These are phyloP conservation scores for Quercus berberidifolia DNA, from an alignment of 306 rosid species.

Conservation along the genomic window DNA sequence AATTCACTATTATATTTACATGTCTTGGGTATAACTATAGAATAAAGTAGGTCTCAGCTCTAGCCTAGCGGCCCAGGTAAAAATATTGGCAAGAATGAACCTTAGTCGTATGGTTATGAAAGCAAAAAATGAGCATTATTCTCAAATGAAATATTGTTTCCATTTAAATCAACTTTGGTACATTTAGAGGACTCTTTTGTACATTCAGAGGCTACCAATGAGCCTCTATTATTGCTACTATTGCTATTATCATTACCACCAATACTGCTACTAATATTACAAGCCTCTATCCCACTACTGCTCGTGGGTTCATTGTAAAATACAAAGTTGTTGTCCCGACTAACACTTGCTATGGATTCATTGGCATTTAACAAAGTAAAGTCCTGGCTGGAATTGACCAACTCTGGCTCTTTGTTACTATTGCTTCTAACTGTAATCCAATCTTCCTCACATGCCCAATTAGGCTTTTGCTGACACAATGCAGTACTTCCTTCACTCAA, in stretches of 20 bases:
- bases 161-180: background rate
- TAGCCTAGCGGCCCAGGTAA: background rate
- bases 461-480: slow-evolving; percentile 9
- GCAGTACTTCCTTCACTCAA: slow-evolving; percentile 24
- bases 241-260: background rate
- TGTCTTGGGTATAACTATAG: no score
- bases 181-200: slow-evolving; percentile 9
- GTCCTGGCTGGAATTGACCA: background rate
- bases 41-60: background rate
- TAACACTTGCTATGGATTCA: background rate
- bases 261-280: slow-evolving; percentile 10
- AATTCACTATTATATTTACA: background rate
- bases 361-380: background rate
- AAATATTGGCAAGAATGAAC: background rate
- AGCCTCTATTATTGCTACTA: background rate
- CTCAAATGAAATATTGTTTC: slow-evolving; percentile 12
- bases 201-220: slow-evolving; percentile 8
- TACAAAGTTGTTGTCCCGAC: background rate
- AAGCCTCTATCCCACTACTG: background rate
- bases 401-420: slow-evolving; percentile 5
- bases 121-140: background rate
- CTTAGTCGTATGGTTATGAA: background rate
- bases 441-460: slow-evolving; percentile 46
- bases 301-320: slow-evolving; percentile 4
- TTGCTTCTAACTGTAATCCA: slow-evolving; percentile 74